phyloP scores from a whole-genome alignment of 495 filamentous ascomycete species.

The Aspergillus leporis region DNA sequence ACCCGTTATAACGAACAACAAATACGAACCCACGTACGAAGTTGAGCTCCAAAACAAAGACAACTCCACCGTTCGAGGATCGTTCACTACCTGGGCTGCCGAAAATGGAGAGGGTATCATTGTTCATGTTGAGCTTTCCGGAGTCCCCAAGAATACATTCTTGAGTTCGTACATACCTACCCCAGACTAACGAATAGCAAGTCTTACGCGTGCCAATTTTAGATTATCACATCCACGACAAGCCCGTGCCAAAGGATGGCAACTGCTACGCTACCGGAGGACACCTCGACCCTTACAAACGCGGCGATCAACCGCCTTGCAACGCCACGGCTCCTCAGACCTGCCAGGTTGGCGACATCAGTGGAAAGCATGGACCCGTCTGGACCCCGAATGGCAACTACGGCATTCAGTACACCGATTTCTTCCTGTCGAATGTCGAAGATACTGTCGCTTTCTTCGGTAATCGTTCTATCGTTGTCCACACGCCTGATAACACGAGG shows the following conservation, averaged over 20 bases:
- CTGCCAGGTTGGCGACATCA: conserved; percentile 83
- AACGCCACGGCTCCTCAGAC: conserved; percentile 59
- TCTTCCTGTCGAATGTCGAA: conserved; percentile 61
- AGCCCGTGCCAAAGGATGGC: conserved; percentile 69
- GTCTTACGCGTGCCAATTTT: neutral
- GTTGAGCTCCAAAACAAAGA: conserved; percentile 58
- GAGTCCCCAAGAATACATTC: conserved; percentile 51
- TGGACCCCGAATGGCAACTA: conserved; percentile 40
- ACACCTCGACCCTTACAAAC: conserved; percentile 68
- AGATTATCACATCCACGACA: conserved; percentile 85
- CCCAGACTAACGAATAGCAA: neutral
- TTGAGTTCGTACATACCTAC: neutral
- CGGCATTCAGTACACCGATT: conserved; percentile 59
- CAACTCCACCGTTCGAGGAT: conserved; percentile 61
- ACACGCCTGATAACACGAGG: conserved; percentile 36
- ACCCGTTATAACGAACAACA: conserved; percentile 60
- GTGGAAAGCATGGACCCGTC: conserved; percentile 78
- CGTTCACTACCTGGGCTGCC: conserved; percentile 53
- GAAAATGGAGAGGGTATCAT: conserved; percentile 61
- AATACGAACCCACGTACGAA: conserved; percentile 56
- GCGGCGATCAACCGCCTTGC: conserved; percentile 66
- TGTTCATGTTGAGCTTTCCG: conserved; percentile 61
- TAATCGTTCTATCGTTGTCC: conserved; percentile 76
- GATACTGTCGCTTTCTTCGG: conserved; percentile 70
- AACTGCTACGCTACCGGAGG: conserved; percentile 73